Evolutionary conservation across 1,284 basidiomycete genomes (phyloP), one percentile per base, ranked within the genome.

Genomic region (Pseudozyma pruni): DNA sequence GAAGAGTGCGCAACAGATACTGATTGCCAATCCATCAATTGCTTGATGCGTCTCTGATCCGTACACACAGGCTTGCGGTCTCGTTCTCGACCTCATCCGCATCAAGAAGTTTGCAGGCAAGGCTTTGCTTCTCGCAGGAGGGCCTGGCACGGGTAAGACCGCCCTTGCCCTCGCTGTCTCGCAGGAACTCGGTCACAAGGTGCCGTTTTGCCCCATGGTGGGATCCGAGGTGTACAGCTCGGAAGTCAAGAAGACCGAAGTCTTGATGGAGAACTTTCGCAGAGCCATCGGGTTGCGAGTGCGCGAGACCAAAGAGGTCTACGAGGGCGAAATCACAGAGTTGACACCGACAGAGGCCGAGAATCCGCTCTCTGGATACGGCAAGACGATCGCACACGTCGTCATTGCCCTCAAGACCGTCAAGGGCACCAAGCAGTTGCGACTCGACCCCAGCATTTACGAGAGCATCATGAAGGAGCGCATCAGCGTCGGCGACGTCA

Each of bases 161-260:
- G 95, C 95, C 0, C 87, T 98, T 23, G 94, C 96, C 1, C 85
- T 98, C 13, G 95, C 92, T 0, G 88, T 98, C 31, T 90, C 93
- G 7, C 94, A 98, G 72, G 95, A 98, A 80, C 87, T 98, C 0
- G 95, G 95, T 1, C 85, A 88, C 42, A 96, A 97, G 81, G 94
- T 98, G 1, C 95, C 95, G 0, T 98, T 98, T 84, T 98, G 95
- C 81, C 93, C 94, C 1, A 96, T 98, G 91, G 95, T 98, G 22
- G 96, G 94, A 1, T 92, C 90, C 7, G 95, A 98, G 83, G 95
- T 98, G 63, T 98, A 96, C 83, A 93, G 91, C 50, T 90, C 92
- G 9, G 95, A 98, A 84, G 94, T 98, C 54, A 98, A 98, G 86
- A 98, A 98, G 87, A 98, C 95, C 0, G 95, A 98, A 83, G 94